Evolutionary conservation across 176 grass and related monocot species (phyloP).

Genomic region (Eremochloa ophiuroides): DNA sequence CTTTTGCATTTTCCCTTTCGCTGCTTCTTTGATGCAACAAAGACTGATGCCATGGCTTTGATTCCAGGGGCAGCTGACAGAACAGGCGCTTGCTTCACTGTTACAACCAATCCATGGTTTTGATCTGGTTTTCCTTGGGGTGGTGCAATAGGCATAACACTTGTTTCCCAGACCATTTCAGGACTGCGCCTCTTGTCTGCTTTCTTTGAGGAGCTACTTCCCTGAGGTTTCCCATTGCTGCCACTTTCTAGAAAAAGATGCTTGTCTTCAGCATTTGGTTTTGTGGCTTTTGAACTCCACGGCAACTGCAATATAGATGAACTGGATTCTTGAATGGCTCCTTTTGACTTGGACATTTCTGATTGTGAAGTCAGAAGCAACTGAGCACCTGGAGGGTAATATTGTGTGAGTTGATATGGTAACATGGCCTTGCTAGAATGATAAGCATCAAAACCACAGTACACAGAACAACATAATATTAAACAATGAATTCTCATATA

Average conservation of each 20-base stretch:
- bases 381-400: conserved; percentile 24
- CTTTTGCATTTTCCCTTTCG: conserved; percentile 10
- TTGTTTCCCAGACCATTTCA: conserved; percentile 21
- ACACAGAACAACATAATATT: neutral
- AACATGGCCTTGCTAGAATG: conserved; percentile 8
- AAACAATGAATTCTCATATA: neutral
- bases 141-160: neutral
- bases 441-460: neutral
- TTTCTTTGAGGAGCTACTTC: conserved; percentile 16
- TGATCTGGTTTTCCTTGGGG: neutral
- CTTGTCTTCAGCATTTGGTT: conserved; percentile 20
- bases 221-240: neutral
- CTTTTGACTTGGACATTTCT: conserved; percentile 23
- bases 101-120: neutral
- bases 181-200: neutral
- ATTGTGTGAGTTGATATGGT: conserved; percentile 21
- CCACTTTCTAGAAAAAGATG: conserved; percentile 7
- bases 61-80: neutral
- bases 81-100: neutral
- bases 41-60: neutral
- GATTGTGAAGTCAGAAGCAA: neutral
- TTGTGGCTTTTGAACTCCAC: neutral
- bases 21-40: neutral
- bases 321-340: conserved; percentile 9
- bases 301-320: conserved; percentile 27